phyloP scores from a whole-genome alignment of 805 yeast genomes.

The Lipomyces sp. region DNA sequence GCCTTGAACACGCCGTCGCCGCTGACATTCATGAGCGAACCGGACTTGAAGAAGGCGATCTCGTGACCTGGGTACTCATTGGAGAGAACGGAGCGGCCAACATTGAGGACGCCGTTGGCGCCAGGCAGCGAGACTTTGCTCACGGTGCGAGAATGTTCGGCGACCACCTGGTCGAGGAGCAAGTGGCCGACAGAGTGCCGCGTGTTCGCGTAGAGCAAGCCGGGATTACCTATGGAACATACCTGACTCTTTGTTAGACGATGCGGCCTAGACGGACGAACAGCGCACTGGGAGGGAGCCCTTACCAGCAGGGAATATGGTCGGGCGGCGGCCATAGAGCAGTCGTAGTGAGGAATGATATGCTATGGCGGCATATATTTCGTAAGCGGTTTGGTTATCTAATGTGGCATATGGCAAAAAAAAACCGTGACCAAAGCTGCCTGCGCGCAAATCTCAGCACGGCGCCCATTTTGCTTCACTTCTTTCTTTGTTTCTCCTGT shows the following conservation, averaged over 20 bases:
- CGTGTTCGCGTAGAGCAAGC: conserved; percentile 54
- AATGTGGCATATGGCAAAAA: no score
- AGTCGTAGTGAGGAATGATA: no score
- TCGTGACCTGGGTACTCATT: conserved; percentile 21
- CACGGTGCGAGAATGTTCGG: conserved; percentile 14
- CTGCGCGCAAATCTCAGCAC: no score
- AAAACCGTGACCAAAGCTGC: no score
- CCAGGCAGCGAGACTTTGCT: conserved; percentile 12
- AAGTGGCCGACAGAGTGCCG: conserved; percentile 78
- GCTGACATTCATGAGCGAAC: conserved; percentile 65
- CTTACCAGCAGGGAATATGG: neutral
- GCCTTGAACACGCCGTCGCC: conserved; percentile 55
- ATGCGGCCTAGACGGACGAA: no score
- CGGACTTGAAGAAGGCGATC: conserved; percentile 50
- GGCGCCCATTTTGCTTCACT: no score
- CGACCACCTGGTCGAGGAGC: conserved; percentile 41
- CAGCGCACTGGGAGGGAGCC: no score
- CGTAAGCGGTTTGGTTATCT: no score
- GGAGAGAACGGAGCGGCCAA: conserved; percentile 34
- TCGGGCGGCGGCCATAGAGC: no score
- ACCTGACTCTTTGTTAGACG: conserved; percentile 28
- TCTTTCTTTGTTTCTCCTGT: no score
- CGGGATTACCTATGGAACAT: conserved; percentile 77
- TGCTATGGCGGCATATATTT: no score
- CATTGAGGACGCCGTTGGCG: conserved; percentile 13